Conservation (phyloP, 805 yeast species). For the Ogataea paradorogensis region DNA sequence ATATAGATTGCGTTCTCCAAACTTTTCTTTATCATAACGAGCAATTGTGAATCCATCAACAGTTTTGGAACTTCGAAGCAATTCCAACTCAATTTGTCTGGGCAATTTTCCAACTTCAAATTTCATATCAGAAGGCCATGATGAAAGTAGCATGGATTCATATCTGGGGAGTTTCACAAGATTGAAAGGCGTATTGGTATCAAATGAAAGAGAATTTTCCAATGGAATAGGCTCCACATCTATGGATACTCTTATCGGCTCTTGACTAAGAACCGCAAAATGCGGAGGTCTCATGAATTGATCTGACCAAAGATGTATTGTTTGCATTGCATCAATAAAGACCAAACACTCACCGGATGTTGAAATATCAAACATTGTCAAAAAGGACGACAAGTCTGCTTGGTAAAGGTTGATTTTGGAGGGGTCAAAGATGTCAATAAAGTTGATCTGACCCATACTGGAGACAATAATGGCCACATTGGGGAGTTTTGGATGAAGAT, state of each 20-base stretch:
- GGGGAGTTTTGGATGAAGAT: constrained; percentile 83
- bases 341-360: constrained; percentile 75
- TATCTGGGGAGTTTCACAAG: constrained; percentile 86
- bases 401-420: constrained; percentile 62
- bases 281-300: constrained; percentile 38
- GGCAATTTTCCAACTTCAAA: constrained; percentile 64
- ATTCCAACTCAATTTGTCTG: constrained; percentile 46
- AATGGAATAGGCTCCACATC: constrained; percentile 33
- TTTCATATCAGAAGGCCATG: constrained; percentile 66
- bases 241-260: constrained; percentile 53
- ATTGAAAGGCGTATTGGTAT: constrained; percentile 59
- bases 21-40: constrained; percentile 55
- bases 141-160: constrained; percentile 69
- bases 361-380: constrained; percentile 53
- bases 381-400: constrained; percentile 48
- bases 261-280: constrained; percentile 38
- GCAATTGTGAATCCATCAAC: constrained; percentile 39
- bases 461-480: constrained; percentile 75
- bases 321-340: constrained; percentile 61
- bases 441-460: constrained; percentile 75
- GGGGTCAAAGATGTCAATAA: constrained; percentile 82
- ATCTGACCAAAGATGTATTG: constrained; percentile 68
- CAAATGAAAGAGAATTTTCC: constrained; percentile 32
- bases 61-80: constrained; percentile 37
- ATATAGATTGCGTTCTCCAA: constrained; percentile 54